Evolutionary conservation across 108 stramenopile species (phyloP), one percentile per base, ranked within the genome.

Genomic region (Cylindrotheca closterium): DNA sequence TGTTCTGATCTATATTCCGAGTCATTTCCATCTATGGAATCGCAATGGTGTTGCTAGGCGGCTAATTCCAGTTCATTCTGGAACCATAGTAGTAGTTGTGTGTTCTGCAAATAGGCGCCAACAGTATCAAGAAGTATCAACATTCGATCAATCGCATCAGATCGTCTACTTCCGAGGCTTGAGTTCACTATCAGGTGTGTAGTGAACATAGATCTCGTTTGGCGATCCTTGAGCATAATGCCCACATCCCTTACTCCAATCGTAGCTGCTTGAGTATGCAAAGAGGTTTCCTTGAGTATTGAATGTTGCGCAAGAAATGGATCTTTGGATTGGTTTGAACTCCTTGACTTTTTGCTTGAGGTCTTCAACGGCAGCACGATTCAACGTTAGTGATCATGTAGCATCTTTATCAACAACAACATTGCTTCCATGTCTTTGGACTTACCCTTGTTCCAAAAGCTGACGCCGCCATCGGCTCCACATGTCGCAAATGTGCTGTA

Each of bases 401-500:
- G 10, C 7, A 42, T 42, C 15, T 42, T 15, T 42, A 10, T 42
- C 37, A 42, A 42, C 10, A 42, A 42, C 10, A 42, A 42, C 15
- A 42, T 7, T 42, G n/a, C n/a, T n/a, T n/a, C n/a, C n/a, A n/a
- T n/a, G n/a, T n/a, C n/a, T 10, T 15, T 42, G 15, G 7, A 42
- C 37, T 42, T 42, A 15, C 37, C 37, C 37, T 10, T 10, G 78
- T 99, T 97, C 98, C 98, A 99, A 78, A 95, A 94, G 75, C 85
- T 95, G 37, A 97, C 95, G 4, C 91, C 81, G 26, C 94, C 93
- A 79, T 97, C 96, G 29, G 77, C 77, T 21, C 95, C 95, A 4
- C 87, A 91, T 15, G 96, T 97, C 5, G 93, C 88, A 72, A 98
- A 92, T 4, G 95, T 96, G 31, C 92, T 92, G 68, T 79, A 89